Evolutionary conservation across 1,284 basidiomycete genomes (phyloP), one percentile per base, ranked within the genome.

Genomic region (Boletellus deceptivus): DNA sequence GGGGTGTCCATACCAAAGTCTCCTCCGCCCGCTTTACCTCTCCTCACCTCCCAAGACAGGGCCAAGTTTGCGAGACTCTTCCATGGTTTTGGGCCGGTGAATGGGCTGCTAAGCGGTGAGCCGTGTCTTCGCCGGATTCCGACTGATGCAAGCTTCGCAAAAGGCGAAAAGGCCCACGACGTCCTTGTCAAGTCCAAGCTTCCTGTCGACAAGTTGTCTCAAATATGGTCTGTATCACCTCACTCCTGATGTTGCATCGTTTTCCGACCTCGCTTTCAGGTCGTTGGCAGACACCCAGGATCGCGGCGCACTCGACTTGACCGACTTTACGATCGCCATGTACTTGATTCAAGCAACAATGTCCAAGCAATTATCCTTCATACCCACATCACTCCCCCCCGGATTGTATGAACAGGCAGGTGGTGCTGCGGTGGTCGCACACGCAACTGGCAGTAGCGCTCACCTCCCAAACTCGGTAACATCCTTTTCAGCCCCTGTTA

Each of bases 301-400:
- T 59, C 84, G 97, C 53, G 97, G 97, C 37, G 76, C 82, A 3
- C 83, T 99, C 53, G 97, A 99, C 67, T 76, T 86, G 20, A 81
- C 89, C 39, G 97, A 99, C 71, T 99, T 99, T 67, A 89, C 90
- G 57, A 86, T 99, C 63, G 97, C 91, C 46, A 98, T 99, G 97
- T 92, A 90, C 68, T 81, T 95, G 64, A 96, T 98, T 59, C 95
- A 98, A 70, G 86, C 83, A 38, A 78, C 82, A 44, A 98, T 99
- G 95, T 84, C 88, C 44, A 84, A 85, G 48, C 79, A 88, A 48
- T 74, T 93, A 51, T 73, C 86, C 39, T 78, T 76, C 43, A 79
- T 99, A 41, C 97, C 97, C 10, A 68, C 82, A 2, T 73, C 79
- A 1, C 78, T 99, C 14, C 93, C 96, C n/a, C 85, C 91, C 0